phyloP scores from a whole-genome alignment of 176 grass and related monocot species.

The Aechmea fasciata region DNA sequence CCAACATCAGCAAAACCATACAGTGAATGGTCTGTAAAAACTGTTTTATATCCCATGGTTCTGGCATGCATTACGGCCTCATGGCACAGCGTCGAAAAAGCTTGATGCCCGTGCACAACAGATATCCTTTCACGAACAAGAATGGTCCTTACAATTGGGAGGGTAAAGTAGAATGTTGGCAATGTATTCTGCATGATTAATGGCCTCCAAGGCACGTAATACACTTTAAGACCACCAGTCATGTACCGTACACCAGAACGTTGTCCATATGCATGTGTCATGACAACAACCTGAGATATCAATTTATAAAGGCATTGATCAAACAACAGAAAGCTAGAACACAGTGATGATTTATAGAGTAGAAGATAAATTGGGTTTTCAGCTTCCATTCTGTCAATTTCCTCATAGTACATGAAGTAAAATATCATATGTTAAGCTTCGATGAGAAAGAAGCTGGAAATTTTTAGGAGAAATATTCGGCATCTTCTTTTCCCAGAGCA shows the following conservation, averaged over 20 bases:
- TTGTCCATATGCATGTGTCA: constrained; percentile 93
- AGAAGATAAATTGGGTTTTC: background rate
- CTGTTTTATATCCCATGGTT: constrained; percentile 87
- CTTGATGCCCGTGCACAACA: constrained; percentile 92
- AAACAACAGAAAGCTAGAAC: background rate
- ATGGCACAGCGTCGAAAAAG: constrained; percentile 90
- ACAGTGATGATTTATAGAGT: background rate
- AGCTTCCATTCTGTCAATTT: background rate
- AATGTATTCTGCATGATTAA: constrained; percentile 96
- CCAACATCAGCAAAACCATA: constrained; percentile 91
- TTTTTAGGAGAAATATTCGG: too few relatives aligned
- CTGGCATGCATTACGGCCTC: constrained; percentile 86
- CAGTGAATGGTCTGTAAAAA: constrained; percentile 96
- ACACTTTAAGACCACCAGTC: constrained; percentile 82
- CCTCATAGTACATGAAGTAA: too few relatives aligned
- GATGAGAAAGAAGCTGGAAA: too few relatives aligned
- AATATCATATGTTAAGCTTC: too few relatives aligned
- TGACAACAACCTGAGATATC: constrained; percentile 64
- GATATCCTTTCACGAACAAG: constrained; percentile 84
- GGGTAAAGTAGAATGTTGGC: constrained; percentile 74
- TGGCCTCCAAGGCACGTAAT: constrained; percentile 83
- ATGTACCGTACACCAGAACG: constrained; percentile 86
- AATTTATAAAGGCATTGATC: background rate
- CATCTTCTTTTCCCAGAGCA: too few relatives aligned
- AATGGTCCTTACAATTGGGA: constrained; percentile 70